These are phyloP conservation scores for Apiotrichum veenhuisii DNA, from an alignment of 1,284 basidiomycete species.

Conservation along the genomic window DNA sequence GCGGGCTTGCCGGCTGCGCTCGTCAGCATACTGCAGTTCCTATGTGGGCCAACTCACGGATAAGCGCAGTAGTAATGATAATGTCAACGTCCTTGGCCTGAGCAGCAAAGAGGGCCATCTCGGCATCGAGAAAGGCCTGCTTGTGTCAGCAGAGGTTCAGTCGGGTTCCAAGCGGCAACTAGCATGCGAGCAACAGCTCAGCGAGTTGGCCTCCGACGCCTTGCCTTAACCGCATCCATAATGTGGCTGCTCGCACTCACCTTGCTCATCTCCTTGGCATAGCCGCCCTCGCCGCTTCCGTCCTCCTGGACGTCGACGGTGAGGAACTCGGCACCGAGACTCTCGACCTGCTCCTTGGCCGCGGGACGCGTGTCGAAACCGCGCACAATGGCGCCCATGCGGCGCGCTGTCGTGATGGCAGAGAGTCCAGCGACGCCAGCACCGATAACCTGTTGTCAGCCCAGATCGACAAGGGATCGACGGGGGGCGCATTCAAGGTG, in stretches of 20 bases:
- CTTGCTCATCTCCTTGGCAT: conserved; percentile 86
- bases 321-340: conserved; percentile 77
- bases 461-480: no score
- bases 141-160: no score
- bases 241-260: conserved; percentile 52
- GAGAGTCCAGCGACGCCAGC: conserved; percentile 80
- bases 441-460: conserved; percentile 58
- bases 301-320: conserved; percentile 73
- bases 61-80: conserved; percentile 64
- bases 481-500: no score
- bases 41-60: conserved; percentile 50
- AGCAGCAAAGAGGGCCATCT: conserved; percentile 80
- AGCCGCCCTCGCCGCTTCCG: conserved; percentile 71
- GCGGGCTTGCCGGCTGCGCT: conserved; percentile 76
- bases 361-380: conserved; percentile 78
- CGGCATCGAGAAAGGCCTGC: conserved; percentile 67
- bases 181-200: conserved; percentile 1
- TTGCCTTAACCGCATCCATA: not conserved
- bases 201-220: not conserved
- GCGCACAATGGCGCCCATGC: conserved; percentile 77
- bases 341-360: conserved; percentile 78
- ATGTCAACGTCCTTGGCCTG: conserved; percentile 83
- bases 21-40: conserved; percentile 22
- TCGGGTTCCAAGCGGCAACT: no score
- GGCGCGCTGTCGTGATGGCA: conserved; percentile 71